phyloP scores from a whole-genome alignment of 2,329 filamentous ascomycete species.

The Apiospora sp. region DNA sequence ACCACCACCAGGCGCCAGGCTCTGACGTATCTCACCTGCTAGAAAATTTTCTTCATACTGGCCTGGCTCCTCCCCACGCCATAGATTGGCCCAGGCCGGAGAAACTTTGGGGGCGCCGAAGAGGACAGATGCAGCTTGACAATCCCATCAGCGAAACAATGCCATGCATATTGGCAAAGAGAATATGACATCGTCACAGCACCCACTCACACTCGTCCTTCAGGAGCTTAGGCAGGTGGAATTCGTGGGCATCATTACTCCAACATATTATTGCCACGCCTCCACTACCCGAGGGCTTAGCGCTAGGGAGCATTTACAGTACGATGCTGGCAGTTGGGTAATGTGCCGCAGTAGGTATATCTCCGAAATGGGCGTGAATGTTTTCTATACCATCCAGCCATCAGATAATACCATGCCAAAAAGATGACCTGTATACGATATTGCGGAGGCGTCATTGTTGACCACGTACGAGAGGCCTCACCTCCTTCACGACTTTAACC shows the following conservation, averaged over 20 bases:
- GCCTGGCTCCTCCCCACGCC: slow-evolving; percentile 1
- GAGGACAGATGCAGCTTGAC: slow-evolving; percentile 6
- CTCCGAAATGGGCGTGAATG: not conserved
- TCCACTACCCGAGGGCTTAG: not conserved
- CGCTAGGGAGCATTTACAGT: not conserved
- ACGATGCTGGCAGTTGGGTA: not conserved
- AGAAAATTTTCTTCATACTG: not conserved
- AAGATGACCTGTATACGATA: no score
- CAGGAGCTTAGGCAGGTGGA: not conserved
- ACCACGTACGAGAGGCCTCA: no score
- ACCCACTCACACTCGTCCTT: not conserved
- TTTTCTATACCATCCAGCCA: no score
- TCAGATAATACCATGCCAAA: no score
- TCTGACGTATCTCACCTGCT: slow-evolving; percentile 3
- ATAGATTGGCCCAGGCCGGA: not conserved
- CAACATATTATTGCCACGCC: not conserved
- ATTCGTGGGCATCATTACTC: not conserved
- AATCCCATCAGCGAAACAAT: slow-evolving; percentile 7
- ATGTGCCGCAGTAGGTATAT: not conserved
- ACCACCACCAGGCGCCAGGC: not conserved
- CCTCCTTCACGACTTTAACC: no score
- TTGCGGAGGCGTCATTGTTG: no score
- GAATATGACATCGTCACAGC: not conserved
- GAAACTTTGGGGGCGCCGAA: not conserved
- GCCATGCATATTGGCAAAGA: not conserved